phyloP scores from a whole-genome alignment of 805 yeast genomes.

The Cyberlindnera samutprakarnensis region DNA sequence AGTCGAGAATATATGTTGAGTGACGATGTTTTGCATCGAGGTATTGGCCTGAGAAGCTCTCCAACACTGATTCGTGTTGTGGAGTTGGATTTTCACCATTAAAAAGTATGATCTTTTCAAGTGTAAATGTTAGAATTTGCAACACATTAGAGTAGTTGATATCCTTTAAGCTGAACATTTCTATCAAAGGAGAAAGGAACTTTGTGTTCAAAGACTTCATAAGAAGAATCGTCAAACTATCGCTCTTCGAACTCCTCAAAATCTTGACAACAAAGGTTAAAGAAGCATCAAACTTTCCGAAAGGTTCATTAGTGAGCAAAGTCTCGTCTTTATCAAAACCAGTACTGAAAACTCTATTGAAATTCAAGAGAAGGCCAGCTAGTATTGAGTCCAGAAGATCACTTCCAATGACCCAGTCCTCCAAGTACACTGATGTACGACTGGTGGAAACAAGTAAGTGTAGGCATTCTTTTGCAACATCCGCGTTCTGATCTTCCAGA shows the following conservation, averaged over 20 bases:
- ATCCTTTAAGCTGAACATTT: not conserved
- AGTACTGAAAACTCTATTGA: conserved; percentile 10
- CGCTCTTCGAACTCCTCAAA: conserved; percentile 6
- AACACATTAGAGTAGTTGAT: conserved; percentile 3
- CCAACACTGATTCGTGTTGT: not conserved
- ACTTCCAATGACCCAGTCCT: conserved; percentile 14
- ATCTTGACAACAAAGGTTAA: conserved; percentile 8
- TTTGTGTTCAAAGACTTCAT: conserved; percentile 7
- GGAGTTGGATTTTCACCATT: not conserved
- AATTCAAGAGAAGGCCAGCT: conserved; percentile 10
- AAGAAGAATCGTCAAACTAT: conserved; percentile 6
- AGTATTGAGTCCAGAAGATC: conserved; percentile 14
- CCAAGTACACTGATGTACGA: conserved; percentile 6
- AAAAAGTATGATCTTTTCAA: conserved; percentile 5
- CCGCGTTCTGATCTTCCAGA: conserved; percentile 9
- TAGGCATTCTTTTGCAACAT: conserved; percentile 7
- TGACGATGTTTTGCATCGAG: not conserved
- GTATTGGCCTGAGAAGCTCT: conserved; percentile 4
- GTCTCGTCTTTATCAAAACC: conserved; percentile 6
- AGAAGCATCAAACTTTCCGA: conserved; percentile 6
- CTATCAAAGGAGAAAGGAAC: conserved; percentile 9
- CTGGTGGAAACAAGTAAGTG: conserved; percentile 11
- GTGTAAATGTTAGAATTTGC: conserved; percentile 6
- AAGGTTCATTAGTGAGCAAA: not conserved
- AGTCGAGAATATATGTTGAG: conserved; percentile 1